Evolutionary conservation across 2,329 filamentous ascomycete species (phyloP), one percentile per base, ranked within the genome.

Genomic region (Talaromyces sp.): DNA sequence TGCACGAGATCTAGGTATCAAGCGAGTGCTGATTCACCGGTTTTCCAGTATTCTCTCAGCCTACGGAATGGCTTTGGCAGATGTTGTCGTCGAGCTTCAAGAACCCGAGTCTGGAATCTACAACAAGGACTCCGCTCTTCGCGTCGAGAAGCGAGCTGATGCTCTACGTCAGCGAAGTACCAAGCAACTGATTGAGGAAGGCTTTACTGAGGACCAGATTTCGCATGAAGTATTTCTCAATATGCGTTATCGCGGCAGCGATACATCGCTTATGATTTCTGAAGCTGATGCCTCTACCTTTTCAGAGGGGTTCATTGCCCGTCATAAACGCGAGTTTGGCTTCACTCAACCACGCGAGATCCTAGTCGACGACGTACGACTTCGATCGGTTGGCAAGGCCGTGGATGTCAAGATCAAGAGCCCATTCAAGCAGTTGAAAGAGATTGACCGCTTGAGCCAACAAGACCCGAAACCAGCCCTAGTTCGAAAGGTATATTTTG

Each of bases 191-290:
- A 44, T 70, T 0, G 59, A 67, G 0, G 77, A 81, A 58, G 79
- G 79, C 0, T 78, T 81, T 18, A 63, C 69, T 0, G 55, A 67
- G 1, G 67, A 73, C 9, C 69, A 69, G 0, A 69, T 81, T 35
- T 46, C 65, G 2, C 66, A 72, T 11, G 72, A 77, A 21, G 71
- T 76, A 25, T 77, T 74, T n/a, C 70, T 81, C 1, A 77, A 76
- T 37, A 68, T 81, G 55, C 70, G 77, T 52, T 81, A 81, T 57
- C 75, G 78, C 56, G 79, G 80, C 21, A 80, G 75, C 14, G 78
- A 81, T 61, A 80, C 77, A 1, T 74, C 71, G 3, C 67, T 82
- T 8, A 76, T 78, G 70, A 76, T 82, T 3, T 67, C 73, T 0
- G 68, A 72, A 8, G 73, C 76, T 3, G 65, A 64, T 3, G 71